A percentile compares a stretch with the other conserved stretches of the same genome.
These are phyloP conservation scores for Durio zibethinus DNA, from an alignment of 345 rosid genomes.

Conservation along the genomic window DNA sequence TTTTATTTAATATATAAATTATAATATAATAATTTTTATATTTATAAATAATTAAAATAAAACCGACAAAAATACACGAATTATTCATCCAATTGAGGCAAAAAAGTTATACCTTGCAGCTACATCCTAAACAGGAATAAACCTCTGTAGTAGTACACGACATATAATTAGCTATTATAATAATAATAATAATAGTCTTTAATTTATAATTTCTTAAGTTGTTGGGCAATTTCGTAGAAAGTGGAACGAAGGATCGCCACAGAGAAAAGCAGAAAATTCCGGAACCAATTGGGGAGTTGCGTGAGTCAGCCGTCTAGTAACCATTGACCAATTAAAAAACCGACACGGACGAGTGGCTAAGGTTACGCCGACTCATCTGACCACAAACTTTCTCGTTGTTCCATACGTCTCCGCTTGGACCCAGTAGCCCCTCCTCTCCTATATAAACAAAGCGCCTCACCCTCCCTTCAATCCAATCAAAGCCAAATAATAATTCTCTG, in stretches of 20 bases:
- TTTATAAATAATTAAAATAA: too few species aligned
- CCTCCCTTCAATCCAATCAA: not conserved
- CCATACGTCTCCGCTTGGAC: not conserved
- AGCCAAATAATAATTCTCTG: not conserved
- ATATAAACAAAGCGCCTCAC: not conserved
- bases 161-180: too few species aligned
- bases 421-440: not conserved
- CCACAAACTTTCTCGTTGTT: not conserved
- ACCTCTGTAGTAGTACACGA: too few species aligned
- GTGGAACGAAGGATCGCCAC: too few species aligned
- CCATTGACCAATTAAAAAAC: not conserved
- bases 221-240: not conserved
- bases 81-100: too few species aligned
- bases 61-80: too few species aligned
- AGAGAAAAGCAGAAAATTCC: not conserved
- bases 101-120: not conserved
- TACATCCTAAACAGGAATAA: not conserved
- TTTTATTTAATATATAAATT: too few species aligned
- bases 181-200: too few species aligned
- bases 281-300: not conserved
- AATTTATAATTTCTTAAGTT: not conserved
- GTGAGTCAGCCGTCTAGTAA: not conserved
- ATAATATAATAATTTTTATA: too few species aligned
- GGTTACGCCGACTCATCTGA: not conserved
- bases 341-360: not conserved